Base-by-base conservation (phyloP, 441 rosid genomes). In the Croton laevigatus region DNA sequence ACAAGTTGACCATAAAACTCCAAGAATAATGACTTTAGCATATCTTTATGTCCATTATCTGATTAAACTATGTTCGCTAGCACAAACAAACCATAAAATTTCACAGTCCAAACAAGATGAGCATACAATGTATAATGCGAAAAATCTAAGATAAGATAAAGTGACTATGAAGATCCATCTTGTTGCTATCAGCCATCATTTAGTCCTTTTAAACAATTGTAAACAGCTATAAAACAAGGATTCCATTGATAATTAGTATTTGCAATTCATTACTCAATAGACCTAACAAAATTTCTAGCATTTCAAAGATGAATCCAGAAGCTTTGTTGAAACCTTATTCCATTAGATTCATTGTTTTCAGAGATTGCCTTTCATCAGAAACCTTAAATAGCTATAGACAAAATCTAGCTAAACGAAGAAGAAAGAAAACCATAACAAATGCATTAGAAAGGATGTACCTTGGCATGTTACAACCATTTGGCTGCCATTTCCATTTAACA, bases 401-500 rank as follows among this genome's bases (percentile, higher is more conserved):
- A 40, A 45, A 27, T 27, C 1, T 54, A 14, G 7, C 53, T 0
- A 49, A 49, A 49, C 0, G 10, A 53, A 34, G 1, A 8, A 42
- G 6, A 36, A 19, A 14, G 23, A 34, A 17, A 40, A 9, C 27
- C 5, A 49, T n/a, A 55, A 38, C 0, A 45, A 52, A 20, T 48
- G 17, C 10, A 53, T 32, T 16, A 40, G 27, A 68, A 44, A 55
- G 71, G 65, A 62, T 46, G 38, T 71, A 85, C 90, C 97, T 91
- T 49, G 95, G 93, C 71, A 89, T 68, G 76, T 75, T 73, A 75
- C 97, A 91, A 13, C 80, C 81, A 73, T 78, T 78, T 55, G 97
- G 95, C 77, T 91, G 84, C 95, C 93, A 89, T 71, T 84, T 82
- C 68, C 88, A 81, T 65, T 83, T 84, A 72, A 81, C 80, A 72